Evolutionary conservation across 2,329 filamentous ascomycete genomes (phyloP).

Genomic region (Coniochaeta sp.): DNA sequence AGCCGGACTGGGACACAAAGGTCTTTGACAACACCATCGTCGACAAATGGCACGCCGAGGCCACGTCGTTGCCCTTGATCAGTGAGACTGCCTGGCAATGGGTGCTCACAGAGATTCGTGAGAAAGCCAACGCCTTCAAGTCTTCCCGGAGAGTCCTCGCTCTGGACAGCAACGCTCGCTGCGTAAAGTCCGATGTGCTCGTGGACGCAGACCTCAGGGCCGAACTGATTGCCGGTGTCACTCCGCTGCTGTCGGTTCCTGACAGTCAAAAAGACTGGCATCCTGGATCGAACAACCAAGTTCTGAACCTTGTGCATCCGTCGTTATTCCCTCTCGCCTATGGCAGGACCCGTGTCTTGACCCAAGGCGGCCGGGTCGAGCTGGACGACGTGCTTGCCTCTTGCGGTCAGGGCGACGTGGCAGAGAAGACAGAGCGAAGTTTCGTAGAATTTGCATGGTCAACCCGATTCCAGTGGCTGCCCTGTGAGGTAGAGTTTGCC

Average conservation of each 20-base stretch:
- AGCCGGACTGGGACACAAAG: conserved; percentile 1
- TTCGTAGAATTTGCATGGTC: conserved; percentile 3
- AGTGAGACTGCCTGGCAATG: conserved; percentile 7
- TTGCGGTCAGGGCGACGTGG: conserved; percentile 5
- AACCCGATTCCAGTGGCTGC: conserved; percentile 11
- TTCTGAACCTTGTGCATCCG: conserved; percentile 47
- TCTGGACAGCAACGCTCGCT: conserved; percentile 4
- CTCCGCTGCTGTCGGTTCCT: conserved; percentile 30
- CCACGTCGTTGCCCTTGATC: conserved; percentile 21
- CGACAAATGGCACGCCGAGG: conserved; percentile 1
- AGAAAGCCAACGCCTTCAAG: conserved; percentile 7
- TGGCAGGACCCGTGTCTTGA: conserved; percentile 26
- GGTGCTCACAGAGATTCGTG: conserved; percentile 9
- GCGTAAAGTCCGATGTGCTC: conserved; percentile 6
- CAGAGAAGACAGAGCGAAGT: neutral
- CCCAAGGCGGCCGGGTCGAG: neutral
- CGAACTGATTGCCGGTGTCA: conserved; percentile 3
- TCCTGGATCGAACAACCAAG: conserved; percentile 37
- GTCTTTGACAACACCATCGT: conserved; percentile 2
- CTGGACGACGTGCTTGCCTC: conserved; percentile 1
- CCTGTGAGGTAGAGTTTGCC: conserved; percentile 9
- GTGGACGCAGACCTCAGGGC: conserved; percentile 4
- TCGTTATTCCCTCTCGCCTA: conserved; percentile 46
- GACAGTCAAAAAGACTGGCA: conserved; percentile 39
- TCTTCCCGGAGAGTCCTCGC: conserved; percentile 4